Conservation (phyloP, 192 early-diverging fungal species). For the Diversispora epigaea region DNA sequence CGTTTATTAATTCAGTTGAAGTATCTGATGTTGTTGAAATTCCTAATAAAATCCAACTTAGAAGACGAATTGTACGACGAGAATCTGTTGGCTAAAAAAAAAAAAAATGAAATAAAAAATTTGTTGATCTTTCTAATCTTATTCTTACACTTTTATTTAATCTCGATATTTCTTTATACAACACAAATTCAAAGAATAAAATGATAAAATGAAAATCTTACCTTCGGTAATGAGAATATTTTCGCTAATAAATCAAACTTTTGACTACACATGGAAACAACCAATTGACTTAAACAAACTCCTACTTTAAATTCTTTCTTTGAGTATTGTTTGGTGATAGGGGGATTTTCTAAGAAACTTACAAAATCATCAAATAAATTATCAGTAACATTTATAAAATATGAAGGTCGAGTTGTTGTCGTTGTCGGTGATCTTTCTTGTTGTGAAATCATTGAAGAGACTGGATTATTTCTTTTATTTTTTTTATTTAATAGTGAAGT, state of each 20-base stretch:
- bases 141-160: background rate
- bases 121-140: background rate
- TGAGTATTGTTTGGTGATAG: constrained; percentile 37
- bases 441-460: too few relatives aligned
- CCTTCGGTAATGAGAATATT: constrained; percentile 38
- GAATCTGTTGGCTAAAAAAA: constrained; percentile 40
- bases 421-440: too few relatives aligned
- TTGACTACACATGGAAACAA: constrained; percentile 37
- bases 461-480: too few relatives aligned
- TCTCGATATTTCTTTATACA: background rate
- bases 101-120: background rate
- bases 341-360: constrained; percentile 37
- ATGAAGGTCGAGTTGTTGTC: constrained; percentile 31
- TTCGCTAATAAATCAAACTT: constrained; percentile 30
- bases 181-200: background rate
- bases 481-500: constrained; percentile 6
- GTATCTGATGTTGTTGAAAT: constrained; percentile 28
- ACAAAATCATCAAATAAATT: constrained; percentile 36
- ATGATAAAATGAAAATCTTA: background rate
- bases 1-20: constrained; percentile 26
- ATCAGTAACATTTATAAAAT: constrained; percentile 39
- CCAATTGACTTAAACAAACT: constrained; percentile 38
- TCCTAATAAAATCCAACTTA: constrained; percentile 48
- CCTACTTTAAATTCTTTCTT: constrained; percentile 45
- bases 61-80: constrained; percentile 39